Evolutionary conservation across 306 rosid genomes (phyloP), one percentile per base, ranked within the genome.

Genomic region (Cucurbita argyrosperma): DNA sequence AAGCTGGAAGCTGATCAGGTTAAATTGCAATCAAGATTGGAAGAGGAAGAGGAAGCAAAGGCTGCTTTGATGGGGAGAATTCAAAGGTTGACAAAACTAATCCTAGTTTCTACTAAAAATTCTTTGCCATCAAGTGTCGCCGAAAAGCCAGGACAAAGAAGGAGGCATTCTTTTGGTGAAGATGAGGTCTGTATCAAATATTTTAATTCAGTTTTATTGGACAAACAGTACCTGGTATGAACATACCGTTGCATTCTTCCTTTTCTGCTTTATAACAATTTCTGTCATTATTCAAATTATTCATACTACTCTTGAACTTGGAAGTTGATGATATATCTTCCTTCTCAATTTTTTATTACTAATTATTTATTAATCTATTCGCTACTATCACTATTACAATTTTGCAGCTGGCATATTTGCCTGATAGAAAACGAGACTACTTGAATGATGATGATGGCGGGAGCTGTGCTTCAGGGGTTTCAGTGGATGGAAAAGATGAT

Each of bases 61-160:
- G 95, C 97, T 79, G 97, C 97, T 43, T 79, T 90, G 83, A 85
- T 90, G 97, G 95, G 90, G 78, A 87, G 97, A 80, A 90, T 90
- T 81, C 97, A 90, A 76, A 88, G 92, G 60, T 77, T 90, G 77
- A 90, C 97, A 71, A 90, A 90, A 82, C 84, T 90, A 79, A 90
- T 90, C 71, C 83, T 90, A 74, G 97, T 90, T 67, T 90, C 97
- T 68, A 84, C 97, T 10, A 90, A 90, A 81, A 87, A 85, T 69
- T 54, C 86, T 50, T 76, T 88, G 77, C 82, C 97, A 45, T 82
- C 90, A 74, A 80, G 84, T 79, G 71, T 85, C 76, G 64, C 87
- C 52, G 95, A 87, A 81, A 84, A 77, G 75, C 85, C 90, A 74
- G 76, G 79, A 78, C 81, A 83, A 60, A 88, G 89, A 70, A 84